Conservation (phyloP, 495 filamentous ascomycete species). For the Pseudomonodictys pantanalensis region DNA sequence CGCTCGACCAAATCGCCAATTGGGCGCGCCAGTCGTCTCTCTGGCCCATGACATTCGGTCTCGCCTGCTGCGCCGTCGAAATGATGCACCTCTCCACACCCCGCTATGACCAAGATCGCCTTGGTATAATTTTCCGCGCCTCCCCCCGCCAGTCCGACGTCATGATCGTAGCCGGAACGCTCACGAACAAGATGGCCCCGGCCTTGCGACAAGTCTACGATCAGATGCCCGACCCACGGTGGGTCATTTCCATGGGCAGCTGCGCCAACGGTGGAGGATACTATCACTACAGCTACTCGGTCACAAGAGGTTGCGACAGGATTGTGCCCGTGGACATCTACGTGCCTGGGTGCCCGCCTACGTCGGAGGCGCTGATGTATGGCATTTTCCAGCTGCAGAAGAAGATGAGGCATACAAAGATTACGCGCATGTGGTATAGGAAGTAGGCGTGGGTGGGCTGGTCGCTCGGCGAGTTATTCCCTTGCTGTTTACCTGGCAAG, state of each 20-base stretch:
- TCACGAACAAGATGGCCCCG: slow-evolving; percentile 98
- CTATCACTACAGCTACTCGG: slow-evolving; percentile 91
- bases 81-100: slow-evolving; percentile 99
- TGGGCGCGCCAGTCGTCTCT: slow-evolving; percentile 92
- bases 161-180: slow-evolving; percentile 94
- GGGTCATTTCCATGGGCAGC: slow-evolving; percentile 89
- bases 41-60: slow-evolving; percentile 98
- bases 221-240: slow-evolving; percentile 94
- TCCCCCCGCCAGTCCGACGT: slow-evolving; percentile 94
- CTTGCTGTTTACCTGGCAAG: too few relatives aligned
- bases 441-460: slow-evolving; percentile 47
- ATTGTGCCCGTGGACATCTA: slow-evolving; percentile 92
- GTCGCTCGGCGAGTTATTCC: too few relatives aligned
- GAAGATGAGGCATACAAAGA: slow-evolving; percentile 75
- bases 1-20: slow-evolving; percentile 87
- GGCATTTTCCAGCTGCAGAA: slow-evolving; percentile 83
- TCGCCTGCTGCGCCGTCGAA: slow-evolving; percentile 94
- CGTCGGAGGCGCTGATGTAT: slow-evolving; percentile 83
- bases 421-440: slow-evolving; percentile 65
- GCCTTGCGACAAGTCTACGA: slow-evolving; percentile 94
- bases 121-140: slow-evolving; percentile 96
- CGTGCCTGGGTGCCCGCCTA: slow-evolving; percentile 89
- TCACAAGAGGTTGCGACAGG: slow-evolving; percentile 81
- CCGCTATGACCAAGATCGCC: slow-evolving; percentile 91
- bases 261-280: slow-evolving; percentile 94